Evolutionary conservation across 1,139 yeast species (phyloP).

Genomic region (Magnusiomyces sp.): DNA sequence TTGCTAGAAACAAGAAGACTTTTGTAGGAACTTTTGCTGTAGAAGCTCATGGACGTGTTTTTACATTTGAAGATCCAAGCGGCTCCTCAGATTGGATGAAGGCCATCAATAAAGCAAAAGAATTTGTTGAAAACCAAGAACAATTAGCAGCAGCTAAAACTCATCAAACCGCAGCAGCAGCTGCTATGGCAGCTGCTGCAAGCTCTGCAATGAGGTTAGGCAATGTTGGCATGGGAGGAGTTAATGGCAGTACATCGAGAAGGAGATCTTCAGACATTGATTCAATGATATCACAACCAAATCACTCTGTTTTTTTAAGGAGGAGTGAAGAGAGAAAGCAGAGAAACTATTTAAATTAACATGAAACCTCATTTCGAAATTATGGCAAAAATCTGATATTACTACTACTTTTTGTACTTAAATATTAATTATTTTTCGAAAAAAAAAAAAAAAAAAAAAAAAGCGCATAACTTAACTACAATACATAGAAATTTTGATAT

Average conservation of each 20-base stretch:
- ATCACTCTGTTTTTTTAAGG: neutral
- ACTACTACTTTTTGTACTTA: no score
- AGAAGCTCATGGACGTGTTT: slow-evolving; percentile 30
- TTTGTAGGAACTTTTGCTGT: slow-evolving; percentile 26
- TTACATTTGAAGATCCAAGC: slow-evolving; percentile 30
- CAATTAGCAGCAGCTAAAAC: slow-evolving; percentile 15
- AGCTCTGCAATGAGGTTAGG: slow-evolving; percentile 3
- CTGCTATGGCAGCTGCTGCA: slow-evolving; percentile 32
- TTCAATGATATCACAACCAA: neutral
- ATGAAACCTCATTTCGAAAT: no score
- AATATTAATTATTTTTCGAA: no score
- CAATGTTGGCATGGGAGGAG: neutral
- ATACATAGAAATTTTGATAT: no score
- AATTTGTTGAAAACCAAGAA: slow-evolving; percentile 22
- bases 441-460: no score
- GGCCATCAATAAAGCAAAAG: slow-evolving; percentile 25
- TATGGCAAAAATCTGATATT: no score
- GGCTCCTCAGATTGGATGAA: slow-evolving; percentile 31
- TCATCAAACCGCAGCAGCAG: slow-evolving; percentile 27
- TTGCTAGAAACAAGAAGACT: slow-evolving; percentile 26
- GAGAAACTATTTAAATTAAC: no score
- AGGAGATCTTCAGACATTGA: slow-evolving; percentile 3
- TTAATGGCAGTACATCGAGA: neutral
- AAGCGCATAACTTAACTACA: no score
- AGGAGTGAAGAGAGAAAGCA: slow-evolving; percentile 2